Evolutionary conservation across 164 flowering plant species (phyloP), one percentile per base, ranked within the genome.

Genomic region (Protea cynaroides): DNA sequence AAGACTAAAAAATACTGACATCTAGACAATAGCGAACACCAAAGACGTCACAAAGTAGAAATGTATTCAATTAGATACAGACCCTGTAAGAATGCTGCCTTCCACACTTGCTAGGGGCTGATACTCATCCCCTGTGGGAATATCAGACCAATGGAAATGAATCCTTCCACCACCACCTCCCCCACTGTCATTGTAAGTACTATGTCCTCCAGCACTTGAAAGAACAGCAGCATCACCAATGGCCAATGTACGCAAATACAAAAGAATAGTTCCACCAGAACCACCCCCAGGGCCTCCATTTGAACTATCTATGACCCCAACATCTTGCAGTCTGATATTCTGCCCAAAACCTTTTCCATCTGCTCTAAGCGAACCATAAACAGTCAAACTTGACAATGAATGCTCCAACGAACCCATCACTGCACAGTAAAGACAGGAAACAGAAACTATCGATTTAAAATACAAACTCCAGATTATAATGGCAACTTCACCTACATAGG

Each of bases 141-240:
- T 83, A 62, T 84, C 89, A 59, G 91, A 78, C 98, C 98, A 94
- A 57, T 94, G 87, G 68, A 94, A 90, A 67, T 90, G 97, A 73
- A 94, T 64, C 76, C 97, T 85, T 67, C 98, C 95, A 64, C 97
- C 98, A 24, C 92, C 96, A 14, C 98, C 98, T 23, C 98, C 97
- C 6, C 95, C 96, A 50, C 96, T 88, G 25, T 88, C 87, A 72
- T 63, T 72, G 34, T 74, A 81, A 76, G 86, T 78, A 61, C 97
- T 96, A 75, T 75, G 76, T 52, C 98, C 98, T 51, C 98, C 97
- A 78, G 67, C 75, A 71, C 84, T 77, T 58, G 98, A 90, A 70
- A 94, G 68, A 53, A 65, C 36, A 24, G 96, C 79, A 67, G 77
- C 71, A 29, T 82, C 72, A 18, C 84, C 79, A 63, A 90, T 80